Evolutionary conservation across 2,329 filamentous ascomycete species (phyloP), one percentile per base, ranked within the genome.

Genomic region (Chaetomium globosum): DNA sequence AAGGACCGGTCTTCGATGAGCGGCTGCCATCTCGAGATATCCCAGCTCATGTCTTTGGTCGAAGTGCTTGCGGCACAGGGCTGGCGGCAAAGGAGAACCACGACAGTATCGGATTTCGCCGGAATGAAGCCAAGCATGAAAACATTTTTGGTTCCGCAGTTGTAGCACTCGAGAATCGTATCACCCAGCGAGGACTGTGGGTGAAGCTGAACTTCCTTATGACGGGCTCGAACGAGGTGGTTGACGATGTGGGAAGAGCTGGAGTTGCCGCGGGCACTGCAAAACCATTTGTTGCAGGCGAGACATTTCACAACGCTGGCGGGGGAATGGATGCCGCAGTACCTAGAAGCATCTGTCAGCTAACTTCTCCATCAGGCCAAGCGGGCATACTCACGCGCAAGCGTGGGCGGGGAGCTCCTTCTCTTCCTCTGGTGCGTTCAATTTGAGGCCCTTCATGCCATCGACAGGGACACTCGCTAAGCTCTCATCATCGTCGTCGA

Each of bases 41-140:
- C 95, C 95, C 95, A 99, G 77, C 95, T 99, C 93, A 99, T 98
- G 74, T 99, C 95, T 79, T 99, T 99, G 70, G 92, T 94, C 39
- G 95, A 98, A 1, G 93, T 91, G 80, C 91, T 94, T 31, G 95
- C 90, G 39, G 94, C 95, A 77, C 95, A 99, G 55, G 95, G 95
- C 78, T 98, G 95, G 67, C 95, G 93, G 77, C 95, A 99, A 46
- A 99, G 85, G 53, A 99, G 87, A 28, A 99, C 95, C 8, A 99
- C 96, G 31, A 99, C 95, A 0, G 95, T 97, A 74, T 99, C 96
- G 12, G 95, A 98, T 77, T 99, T 99, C 64, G 95, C 95, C 10
- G 95, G 96, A 72, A 99, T 99, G 77, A 99, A 99, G 7, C 95
- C 95, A 31, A 99, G 88, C 43, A 98, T 83, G 73, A 99, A 99